Evolutionary conservation across 1,139 yeast genomes (phyloP), one percentile per base, ranked within the genome.

Genomic region (Meyerozyma athensensis): DNA sequence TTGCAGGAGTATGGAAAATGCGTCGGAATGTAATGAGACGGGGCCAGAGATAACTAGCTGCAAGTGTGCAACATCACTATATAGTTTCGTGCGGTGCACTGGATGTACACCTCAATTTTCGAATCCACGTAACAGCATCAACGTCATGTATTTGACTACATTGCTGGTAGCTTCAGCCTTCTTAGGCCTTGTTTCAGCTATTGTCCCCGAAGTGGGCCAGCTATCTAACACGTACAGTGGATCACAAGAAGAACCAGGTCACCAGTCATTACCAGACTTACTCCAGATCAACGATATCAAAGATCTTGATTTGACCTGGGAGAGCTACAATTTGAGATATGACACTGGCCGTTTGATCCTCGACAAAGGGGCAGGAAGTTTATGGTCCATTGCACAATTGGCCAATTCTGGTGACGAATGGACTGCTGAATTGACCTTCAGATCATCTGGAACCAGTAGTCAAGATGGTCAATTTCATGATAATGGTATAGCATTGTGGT

Each of bases 21-120:
- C 61, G 94, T 43, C 62, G 85, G 43, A 82, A 81, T 47, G 73
- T 81, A n/a, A 63, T 65, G 60, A 68, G 86, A 58, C 61, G 79
- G 35, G 43, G 49, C 13, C 50, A 46, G 12, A n/a, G 20, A 4
- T 28, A 14, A 18, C 6, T 7, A 7, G 22, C 22, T 19, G 22
- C 22, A 19, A 19, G 22, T 6, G 6, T 19, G 8, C 6, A 19
- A 19, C 7, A 12, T 8, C 26, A 23, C 6, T 23, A n/a, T 23
- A 14, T 14, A 23, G 26, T 14, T 10, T 6, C 7, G 3, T 23
- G 12, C 12, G 28, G 28, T 24, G 28, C 28, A 24, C 13, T 24
- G 28, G 18, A 17, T n/a, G 28, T 24, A 17, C 28, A 12, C 14
- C 14, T n/a, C 12, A 24, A 24, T 12, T 24, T 24, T 24, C 28